phyloP scores from a whole-genome alignment of 2,329 filamentous ascomycete species.

The Lojkania enalia region DNA sequence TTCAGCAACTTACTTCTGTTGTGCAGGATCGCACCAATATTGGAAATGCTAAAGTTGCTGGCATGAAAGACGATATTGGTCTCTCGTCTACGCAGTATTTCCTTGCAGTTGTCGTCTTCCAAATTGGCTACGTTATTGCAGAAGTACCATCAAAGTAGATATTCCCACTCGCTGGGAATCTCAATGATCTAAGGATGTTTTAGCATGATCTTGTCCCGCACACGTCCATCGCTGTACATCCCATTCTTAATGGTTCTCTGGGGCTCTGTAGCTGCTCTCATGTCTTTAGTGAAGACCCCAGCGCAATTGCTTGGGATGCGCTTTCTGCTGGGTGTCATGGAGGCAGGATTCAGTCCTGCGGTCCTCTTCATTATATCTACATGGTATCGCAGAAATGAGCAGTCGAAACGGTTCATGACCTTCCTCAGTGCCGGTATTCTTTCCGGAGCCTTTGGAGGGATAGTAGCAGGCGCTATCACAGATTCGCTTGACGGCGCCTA shows the following conservation, averaged over 20 bases:
- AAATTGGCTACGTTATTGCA: constrained; percentile 27
- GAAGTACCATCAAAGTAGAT: constrained; percentile 29
- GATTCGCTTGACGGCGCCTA: constrained; percentile 22
- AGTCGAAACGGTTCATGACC: constrained; percentile 31
- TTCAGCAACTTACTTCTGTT: neutral
- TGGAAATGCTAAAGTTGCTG: constrained; percentile 49
- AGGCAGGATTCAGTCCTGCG: constrained; percentile 29
- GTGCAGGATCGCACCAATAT: constrained; percentile 32
- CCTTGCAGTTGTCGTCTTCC: constrained; percentile 28
- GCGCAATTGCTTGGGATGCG: constrained; percentile 26
- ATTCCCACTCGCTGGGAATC: neutral
- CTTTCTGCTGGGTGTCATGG: constrained; percentile 29
- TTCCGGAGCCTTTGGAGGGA: constrained; percentile 27
- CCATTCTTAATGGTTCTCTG: constrained; percentile 26
- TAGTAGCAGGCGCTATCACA: constrained; percentile 26
- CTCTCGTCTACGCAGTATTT: constrained; percentile 57
- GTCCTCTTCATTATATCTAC: constrained; percentile 30
- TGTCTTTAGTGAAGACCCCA: constrained; percentile 23
- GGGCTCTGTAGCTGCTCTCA: constrained; percentile 23
- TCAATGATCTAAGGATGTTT: constrained; percentile 6
- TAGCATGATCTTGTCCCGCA: constrained; percentile 27
- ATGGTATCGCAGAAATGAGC: constrained; percentile 29
- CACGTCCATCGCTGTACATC: constrained; percentile 25
- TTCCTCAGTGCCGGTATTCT: constrained; percentile 28
- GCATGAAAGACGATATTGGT: constrained; percentile 24